Percentiles rank a stretch among this genome's conserved stretches.
Evolutionary conservation across 495 filamentous ascomycete genomes (phyloP).

Genomic region (Podospora comata): DNA sequence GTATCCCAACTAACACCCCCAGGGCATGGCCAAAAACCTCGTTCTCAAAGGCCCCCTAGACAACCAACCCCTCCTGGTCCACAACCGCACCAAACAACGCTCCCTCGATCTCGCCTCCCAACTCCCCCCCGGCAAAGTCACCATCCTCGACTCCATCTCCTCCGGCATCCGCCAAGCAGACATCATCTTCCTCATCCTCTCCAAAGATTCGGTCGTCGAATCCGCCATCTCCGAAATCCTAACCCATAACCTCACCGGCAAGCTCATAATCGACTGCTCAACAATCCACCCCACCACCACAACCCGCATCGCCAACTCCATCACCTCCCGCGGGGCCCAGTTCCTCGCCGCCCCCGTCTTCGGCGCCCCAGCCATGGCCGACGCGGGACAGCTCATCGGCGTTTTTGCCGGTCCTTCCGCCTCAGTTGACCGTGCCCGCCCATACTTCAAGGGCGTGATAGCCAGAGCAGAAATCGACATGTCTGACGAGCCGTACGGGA

Average conservation of each 20-base stretch:
- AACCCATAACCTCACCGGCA: constrained; percentile 57
- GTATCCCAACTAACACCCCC: constrained; percentile 10
- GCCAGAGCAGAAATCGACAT: constrained; percentile 69
- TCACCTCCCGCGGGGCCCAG: constrained; percentile 57
- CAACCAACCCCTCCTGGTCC: constrained; percentile 62
- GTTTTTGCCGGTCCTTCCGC: constrained; percentile 67
- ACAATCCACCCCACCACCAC: constrained; percentile 86
- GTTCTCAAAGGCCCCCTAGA: constrained; percentile 69
- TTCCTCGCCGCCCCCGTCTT: constrained; percentile 84
- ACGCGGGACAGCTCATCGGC: constrained; percentile 69
- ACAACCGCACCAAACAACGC: constrained; percentile 69
- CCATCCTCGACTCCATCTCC: constrained; percentile 57
- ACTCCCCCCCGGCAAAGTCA: constrained; percentile 56
- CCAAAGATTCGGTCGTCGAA: constrained; percentile 70
- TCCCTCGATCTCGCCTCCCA: constrained; percentile 53
- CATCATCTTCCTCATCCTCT: constrained; percentile 80
- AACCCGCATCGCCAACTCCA: constrained; percentile 53
- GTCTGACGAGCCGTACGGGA: constrained; percentile 55
- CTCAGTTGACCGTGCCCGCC: constrained; percentile 61
- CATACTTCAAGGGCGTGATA: constrained; percentile 78
- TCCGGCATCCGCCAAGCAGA: constrained; percentile 66
- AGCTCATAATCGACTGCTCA: constrained; percentile 80
- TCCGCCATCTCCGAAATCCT: constrained; percentile 53
- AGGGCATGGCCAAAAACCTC: constrained; percentile 87
- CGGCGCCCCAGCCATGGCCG: constrained; percentile 75